Conservation (phyloP, 495 filamentous ascomycete species). For the Penicillium paradoxum region DNA sequence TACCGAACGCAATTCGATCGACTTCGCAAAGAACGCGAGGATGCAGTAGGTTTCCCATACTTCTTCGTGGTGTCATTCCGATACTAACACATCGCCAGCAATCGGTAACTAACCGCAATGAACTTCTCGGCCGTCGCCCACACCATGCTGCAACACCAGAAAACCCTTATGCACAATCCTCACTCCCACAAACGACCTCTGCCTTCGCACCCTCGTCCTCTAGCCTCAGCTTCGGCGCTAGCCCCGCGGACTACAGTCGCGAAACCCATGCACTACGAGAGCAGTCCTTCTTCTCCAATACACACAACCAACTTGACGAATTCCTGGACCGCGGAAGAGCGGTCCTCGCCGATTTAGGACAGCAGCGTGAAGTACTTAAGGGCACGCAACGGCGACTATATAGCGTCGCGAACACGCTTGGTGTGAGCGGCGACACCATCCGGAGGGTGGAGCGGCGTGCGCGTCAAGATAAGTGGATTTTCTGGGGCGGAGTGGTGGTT, state of each 20-base stretch:
- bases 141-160: slow-evolving; percentile 85
- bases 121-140: slow-evolving; percentile 86
- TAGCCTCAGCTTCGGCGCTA: slow-evolving; percentile 50
- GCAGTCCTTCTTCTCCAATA: slow-evolving; percentile 75
- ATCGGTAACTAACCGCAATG: slow-evolving; percentile 67
- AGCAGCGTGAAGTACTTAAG: slow-evolving; percentile 93
- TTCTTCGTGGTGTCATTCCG: background rate
- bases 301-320: slow-evolving; percentile 81
- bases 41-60: slow-evolving; percentile 47
- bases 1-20: slow-evolving; percentile 72
- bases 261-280: slow-evolving; percentile 86
- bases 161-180: slow-evolving; percentile 79
- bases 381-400: slow-evolving; percentile 87
- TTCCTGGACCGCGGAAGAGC: slow-evolving; percentile 87
- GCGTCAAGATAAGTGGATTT: slow-evolving; percentile 96
- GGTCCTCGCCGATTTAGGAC: slow-evolving; percentile 79
- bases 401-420: slow-evolving; percentile 88
- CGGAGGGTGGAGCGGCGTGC: slow-evolving; percentile 89
- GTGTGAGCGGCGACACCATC: slow-evolving; percentile 92
- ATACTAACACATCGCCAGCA: slow-evolving; percentile 33
- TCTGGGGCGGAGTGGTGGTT: slow-evolving; percentile 79
- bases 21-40: slow-evolving; percentile 70
- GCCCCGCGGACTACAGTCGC: slow-evolving; percentile 56
- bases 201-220: slow-evolving; percentile 38
- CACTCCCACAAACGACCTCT: slow-evolving; percentile 38